These are phyloP conservation scores for Globisporangium acanthophoron DNA, from an alignment of 352 stramenopile genomes.

Conservation along the genomic window DNA sequence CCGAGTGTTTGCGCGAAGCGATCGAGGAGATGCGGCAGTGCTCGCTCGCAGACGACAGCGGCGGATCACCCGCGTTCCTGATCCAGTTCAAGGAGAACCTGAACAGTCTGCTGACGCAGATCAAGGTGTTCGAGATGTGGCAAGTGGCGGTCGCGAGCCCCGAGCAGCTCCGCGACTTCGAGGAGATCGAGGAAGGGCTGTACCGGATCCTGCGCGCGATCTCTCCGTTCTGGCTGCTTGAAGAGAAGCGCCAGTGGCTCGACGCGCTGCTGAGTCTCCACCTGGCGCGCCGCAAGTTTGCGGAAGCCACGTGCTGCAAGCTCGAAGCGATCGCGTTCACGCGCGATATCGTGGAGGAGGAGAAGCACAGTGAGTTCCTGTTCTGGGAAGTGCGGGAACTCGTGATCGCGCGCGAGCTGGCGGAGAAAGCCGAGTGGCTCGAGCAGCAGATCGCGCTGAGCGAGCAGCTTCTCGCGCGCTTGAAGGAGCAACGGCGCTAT, in stretches of 20 bases:
- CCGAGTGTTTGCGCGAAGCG: slow-evolving; percentile 30
- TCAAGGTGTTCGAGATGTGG: slow-evolving; percentile 60
- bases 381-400: slow-evolving; percentile 41
- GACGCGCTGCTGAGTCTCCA: slow-evolving; percentile 57
- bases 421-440: slow-evolving; percentile 38
- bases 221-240: slow-evolving; percentile 45
- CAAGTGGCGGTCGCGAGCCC: slow-evolving; percentile 23
- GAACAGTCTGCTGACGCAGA: slow-evolving; percentile 44
- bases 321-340: slow-evolving; percentile 39
- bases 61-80: slow-evolving; percentile 24
- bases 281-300: slow-evolving; percentile 27
- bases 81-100: slow-evolving; percentile 42
- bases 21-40: slow-evolving; percentile 54
- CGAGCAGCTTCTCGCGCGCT: slow-evolving; percentile 34
- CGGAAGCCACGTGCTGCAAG: slow-evolving; percentile 61
- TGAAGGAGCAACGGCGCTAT: slow-evolving; percentile 30
- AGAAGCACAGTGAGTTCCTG: slow-evolving; percentile 1
- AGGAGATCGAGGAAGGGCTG: slow-evolving; percentile 66
- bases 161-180: slow-evolving; percentile 24
- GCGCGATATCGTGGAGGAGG: slow-evolving; percentile 5
- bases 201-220: slow-evolving; percentile 41
- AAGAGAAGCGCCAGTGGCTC: slow-evolving; percentile 58
- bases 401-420: slow-evolving; percentile 27
- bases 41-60: slow-evolving; percentile 10
- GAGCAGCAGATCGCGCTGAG: slow-evolving; percentile 48